A percentile compares a stretch with the other conserved stretches of the same genome.
phyloP scores from a whole-genome alignment of 1,284 basidiomycete species.

The Clitocybe nebularis region DNA sequence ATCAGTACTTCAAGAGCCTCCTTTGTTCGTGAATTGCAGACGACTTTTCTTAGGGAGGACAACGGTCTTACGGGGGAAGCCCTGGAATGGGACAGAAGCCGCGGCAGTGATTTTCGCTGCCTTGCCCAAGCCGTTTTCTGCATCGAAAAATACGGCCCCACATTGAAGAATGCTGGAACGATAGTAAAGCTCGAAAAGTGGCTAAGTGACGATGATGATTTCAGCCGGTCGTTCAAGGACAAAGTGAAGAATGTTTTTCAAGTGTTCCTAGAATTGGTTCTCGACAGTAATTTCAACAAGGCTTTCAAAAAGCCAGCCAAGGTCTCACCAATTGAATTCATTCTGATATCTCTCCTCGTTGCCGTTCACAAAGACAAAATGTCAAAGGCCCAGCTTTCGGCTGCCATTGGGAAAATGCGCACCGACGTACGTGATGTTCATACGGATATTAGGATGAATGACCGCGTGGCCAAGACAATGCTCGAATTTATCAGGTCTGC shows the following conservation, averaged over 20 bases:
- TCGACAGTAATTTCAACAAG: slow-evolving; percentile 25
- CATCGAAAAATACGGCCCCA: slow-evolving; percentile 37
- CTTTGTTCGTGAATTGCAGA: slow-evolving; percentile 50
- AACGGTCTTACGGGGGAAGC: slow-evolving; percentile 31
- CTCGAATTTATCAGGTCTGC: slow-evolving; percentile 37
- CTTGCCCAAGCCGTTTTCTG: slow-evolving; percentile 49
- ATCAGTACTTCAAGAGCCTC: slow-evolving; percentile 46
- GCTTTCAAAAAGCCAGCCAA: slow-evolving; percentile 37
- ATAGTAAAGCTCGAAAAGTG: slow-evolving; percentile 51
- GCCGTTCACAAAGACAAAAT: slow-evolving; percentile 35
- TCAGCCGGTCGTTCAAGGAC: slow-evolving; percentile 30
- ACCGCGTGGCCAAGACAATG: slow-evolving; percentile 45
- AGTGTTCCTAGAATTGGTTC: slow-evolving; percentile 40
- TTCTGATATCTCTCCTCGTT: slow-evolving; percentile 50
- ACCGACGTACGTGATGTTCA: slow-evolving; percentile 42
- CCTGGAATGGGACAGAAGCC: slow-evolving; percentile 56
- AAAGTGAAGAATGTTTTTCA: slow-evolving; percentile 38
- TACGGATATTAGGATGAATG: slow-evolving; percentile 51
- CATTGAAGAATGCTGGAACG: slow-evolving; percentile 27
- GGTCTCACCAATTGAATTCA: slow-evolving; percentile 62
- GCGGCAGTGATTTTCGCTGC: slow-evolving; percentile 63
- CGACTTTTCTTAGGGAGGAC: slow-evolving; percentile 38
- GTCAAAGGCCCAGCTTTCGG: slow-evolving; percentile 35
- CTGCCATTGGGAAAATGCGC: slow-evolving; percentile 46
- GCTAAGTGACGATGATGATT: slow-evolving; percentile 33